These are phyloP conservation scores for Tuber brumale DNA, from an alignment of 495 filamentous ascomycete species.

Conservation along the genomic window DNA sequence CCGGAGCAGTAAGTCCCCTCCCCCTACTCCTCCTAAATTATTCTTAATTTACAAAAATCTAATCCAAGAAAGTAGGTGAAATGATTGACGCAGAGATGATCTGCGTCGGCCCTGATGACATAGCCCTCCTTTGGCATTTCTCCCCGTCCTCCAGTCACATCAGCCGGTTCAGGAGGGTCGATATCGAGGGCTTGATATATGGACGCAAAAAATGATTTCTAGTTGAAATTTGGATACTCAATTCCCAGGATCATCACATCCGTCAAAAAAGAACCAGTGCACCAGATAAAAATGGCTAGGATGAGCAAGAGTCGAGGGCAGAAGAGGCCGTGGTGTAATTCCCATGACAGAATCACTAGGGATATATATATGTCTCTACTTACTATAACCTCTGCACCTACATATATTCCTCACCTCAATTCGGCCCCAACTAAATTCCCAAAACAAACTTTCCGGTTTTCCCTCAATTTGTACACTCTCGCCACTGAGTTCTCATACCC, in stretches of 20 bases:
- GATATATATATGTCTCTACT: neutral
- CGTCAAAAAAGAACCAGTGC: neutral
- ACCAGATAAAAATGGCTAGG: neutral
- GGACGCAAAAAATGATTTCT: neutral
- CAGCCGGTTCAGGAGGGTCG: conserved; percentile 69
- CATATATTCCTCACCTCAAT: neutral
- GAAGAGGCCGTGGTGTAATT: neutral
- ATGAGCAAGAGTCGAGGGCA: neutral
- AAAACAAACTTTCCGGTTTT: too few species aligned
- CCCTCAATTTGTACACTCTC: neutral
- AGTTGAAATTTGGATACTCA: neutral
- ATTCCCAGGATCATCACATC: neutral
- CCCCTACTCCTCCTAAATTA: conserved; percentile 1
- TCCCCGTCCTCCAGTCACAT: conserved; percentile 61
- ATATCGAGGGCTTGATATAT: conserved; percentile 58
- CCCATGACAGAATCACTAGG: neutral
- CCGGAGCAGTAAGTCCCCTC: conserved; percentile 54
- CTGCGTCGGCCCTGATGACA: conserved; percentile 63
- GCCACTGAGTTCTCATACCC: neutral
- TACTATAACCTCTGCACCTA: neutral
- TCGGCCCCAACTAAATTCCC: too few species aligned
- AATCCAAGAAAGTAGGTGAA: conserved; percentile 50
- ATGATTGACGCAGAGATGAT: conserved; percentile 71
- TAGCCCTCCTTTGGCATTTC: conserved; percentile 79
- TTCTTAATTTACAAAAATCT: neutral